phyloP scores from a whole-genome alignment of 306 rosid genomes.

The Elaeagnus macrophylla region DNA sequence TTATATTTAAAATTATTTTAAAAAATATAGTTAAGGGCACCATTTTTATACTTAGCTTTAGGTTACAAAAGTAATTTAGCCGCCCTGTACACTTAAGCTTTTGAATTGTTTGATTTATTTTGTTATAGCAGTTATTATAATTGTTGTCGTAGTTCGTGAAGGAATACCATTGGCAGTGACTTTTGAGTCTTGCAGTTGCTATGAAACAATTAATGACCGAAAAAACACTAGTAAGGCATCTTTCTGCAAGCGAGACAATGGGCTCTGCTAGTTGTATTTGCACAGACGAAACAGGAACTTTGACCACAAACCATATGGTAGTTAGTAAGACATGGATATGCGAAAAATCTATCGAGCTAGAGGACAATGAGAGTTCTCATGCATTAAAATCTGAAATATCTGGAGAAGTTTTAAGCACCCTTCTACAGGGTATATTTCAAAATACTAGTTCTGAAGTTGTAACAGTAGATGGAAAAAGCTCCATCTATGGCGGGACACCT shows the following conservation, averaged over 20 bases:
- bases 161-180: constrained; percentile 96
- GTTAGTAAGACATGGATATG: constrained; percentile 63
- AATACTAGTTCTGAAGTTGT: constrained; percentile 73
- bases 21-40: no score
- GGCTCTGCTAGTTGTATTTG: constrained; percentile 94
- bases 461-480: constrained; percentile 51
- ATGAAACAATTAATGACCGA: constrained; percentile 84
- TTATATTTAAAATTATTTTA: no score
- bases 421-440: constrained; percentile 69
- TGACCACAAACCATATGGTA: constrained; percentile 88
- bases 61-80: no score
- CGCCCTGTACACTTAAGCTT: constrained; percentile 43
- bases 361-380: constrained; percentile 36
- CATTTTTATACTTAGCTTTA: no score
- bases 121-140: constrained; percentile 81
- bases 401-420: constrained; percentile 38
- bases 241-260: constrained; percentile 97
- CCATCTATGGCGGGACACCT: constrained; percentile 81
- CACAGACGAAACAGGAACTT: constrained; percentile 93
- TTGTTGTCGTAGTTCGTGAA: constrained; percentile 96
- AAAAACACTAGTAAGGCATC: constrained; percentile 88
- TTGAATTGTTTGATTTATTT: constrained; percentile 75
- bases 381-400: constrained; percentile 41
- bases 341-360: constrained; percentile 36
- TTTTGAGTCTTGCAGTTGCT: constrained; percentile 95